Evolutionary conservation across 192 early-diverging fungal genomes (phyloP).

Genomic region (Podila epicladia): DNA sequence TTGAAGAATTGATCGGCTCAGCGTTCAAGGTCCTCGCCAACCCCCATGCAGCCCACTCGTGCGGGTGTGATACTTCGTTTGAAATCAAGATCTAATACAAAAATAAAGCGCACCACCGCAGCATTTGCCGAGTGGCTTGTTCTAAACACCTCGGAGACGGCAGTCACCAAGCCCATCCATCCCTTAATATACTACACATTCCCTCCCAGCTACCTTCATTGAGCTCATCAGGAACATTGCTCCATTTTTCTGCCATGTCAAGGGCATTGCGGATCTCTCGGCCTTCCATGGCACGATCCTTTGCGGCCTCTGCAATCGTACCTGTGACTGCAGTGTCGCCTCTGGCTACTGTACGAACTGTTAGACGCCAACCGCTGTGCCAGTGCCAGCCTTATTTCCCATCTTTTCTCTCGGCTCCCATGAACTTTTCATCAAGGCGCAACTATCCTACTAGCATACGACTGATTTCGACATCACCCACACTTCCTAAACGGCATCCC

Average conservation of each 20-base stretch:
- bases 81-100: conserved; percentile 64
- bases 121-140: background rate
- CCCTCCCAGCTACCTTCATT: no score
- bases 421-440: no score
- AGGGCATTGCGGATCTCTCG: conserved; percentile 34
- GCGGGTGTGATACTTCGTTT: conserved; percentile 78
- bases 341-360: no score
- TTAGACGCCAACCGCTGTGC: no score
- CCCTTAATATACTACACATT: no score
- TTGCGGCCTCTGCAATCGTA: background rate
- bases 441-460: no score
- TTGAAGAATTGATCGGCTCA: conserved; percentile 83
- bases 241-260: conserved; percentile 18
- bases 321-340: background rate
- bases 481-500: no score
- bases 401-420: no score
- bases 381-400: no score
- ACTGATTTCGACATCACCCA: no score
- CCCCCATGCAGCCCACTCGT: conserved; percentile 75
- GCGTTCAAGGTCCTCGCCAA: conserved; percentile 81
- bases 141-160: background rate
- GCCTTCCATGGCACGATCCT: conserved; percentile 7
- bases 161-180: background rate
- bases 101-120: background rate
- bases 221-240: no score